A percentile compares a stretch with the other conserved stretches of the same genome.
These are phyloP conservation scores for Skeletonema tropicum DNA, from an alignment of 108 stramenopile genomes.

Conservation along the genomic window DNA sequence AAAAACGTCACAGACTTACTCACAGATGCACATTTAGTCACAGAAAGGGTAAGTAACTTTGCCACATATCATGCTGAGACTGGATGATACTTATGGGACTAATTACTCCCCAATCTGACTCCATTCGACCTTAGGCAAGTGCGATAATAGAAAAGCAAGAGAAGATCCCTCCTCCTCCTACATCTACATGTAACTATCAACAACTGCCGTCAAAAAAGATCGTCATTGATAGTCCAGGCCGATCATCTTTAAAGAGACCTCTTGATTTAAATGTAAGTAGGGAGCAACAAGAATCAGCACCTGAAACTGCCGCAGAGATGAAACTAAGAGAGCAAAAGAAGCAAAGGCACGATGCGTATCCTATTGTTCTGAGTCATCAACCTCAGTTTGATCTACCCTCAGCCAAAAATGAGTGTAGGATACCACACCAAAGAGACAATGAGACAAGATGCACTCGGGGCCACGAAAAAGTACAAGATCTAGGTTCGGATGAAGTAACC, in stretches of 20 bases:
- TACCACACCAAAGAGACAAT: neutral
- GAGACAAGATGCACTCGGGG: neutral
- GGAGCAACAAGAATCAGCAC: neutral
- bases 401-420: neutral
- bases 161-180: neutral
- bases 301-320: neutral
- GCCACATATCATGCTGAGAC: neutral
- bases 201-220: neutral
- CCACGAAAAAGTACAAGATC: neutral
- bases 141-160: neutral
- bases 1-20: slow-evolving; percentile 10
- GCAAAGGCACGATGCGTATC: neutral
- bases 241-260: neutral
- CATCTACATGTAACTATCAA: neutral
- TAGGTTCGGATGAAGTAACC: slow-evolving; percentile 8
- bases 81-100: neutral
- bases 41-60: slow-evolving; percentile 4
- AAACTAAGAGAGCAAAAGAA: neutral
- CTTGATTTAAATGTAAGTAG: neutral
- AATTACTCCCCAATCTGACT: no score
- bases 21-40: neutral
- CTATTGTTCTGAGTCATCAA: neutral
- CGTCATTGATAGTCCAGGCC: neutral
- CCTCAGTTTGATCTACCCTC: neutral
- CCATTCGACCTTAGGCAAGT: neutral